phyloP scores from a whole-genome alignment of 2,329 filamentous ascomycete genomes.

The Diaporthe capsici region DNA sequence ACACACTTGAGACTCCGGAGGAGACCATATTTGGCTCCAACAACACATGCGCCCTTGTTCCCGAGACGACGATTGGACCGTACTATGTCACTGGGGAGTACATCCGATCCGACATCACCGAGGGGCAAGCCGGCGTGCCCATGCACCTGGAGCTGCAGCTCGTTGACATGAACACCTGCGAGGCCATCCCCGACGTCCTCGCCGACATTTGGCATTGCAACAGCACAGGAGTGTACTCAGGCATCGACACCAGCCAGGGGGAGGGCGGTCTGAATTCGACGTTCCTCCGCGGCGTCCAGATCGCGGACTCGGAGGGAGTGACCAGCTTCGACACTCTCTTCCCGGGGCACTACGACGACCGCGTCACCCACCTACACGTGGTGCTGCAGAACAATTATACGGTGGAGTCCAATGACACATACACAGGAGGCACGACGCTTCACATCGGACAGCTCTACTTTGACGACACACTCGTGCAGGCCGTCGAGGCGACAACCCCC shows the following conservation, averaged over 20 bases:
- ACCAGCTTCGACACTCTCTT: constrained; percentile 63
- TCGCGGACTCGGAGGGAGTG: constrained; percentile 61
- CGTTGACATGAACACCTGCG: constrained; percentile 61
- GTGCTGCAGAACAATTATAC: constrained; percentile 54
- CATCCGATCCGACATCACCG: constrained; percentile 57
- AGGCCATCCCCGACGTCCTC: constrained; percentile 53
- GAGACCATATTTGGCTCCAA: constrained; percentile 24
- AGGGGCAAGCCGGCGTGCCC: constrained; percentile 56
- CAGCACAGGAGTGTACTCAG: constrained; percentile 60
- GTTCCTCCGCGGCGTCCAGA: constrained; percentile 63
- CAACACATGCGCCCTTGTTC: constrained; percentile 42
- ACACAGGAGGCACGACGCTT: constrained; percentile 54
- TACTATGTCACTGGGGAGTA: constrained; percentile 61
- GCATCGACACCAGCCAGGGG: constrained; percentile 47
- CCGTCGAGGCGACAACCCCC: constrained; percentile 53
- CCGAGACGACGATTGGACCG: constrained; percentile 59
- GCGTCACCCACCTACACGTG: constrained; percentile 59
- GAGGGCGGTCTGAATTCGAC: constrained; percentile 56
- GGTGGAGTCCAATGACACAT: constrained; percentile 54
- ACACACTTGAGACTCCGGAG: constrained; percentile 17
- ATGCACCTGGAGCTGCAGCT: constrained; percentile 60
- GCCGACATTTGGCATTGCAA: constrained; percentile 64
- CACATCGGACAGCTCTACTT: constrained; percentile 62
- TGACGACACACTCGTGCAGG: constrained; percentile 53
- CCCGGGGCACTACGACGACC: constrained; percentile 58